Evolutionary conservation across 1,284 basidiomycete genomes (phyloP).

Genomic region (Kwoniella shivajii): DNA sequence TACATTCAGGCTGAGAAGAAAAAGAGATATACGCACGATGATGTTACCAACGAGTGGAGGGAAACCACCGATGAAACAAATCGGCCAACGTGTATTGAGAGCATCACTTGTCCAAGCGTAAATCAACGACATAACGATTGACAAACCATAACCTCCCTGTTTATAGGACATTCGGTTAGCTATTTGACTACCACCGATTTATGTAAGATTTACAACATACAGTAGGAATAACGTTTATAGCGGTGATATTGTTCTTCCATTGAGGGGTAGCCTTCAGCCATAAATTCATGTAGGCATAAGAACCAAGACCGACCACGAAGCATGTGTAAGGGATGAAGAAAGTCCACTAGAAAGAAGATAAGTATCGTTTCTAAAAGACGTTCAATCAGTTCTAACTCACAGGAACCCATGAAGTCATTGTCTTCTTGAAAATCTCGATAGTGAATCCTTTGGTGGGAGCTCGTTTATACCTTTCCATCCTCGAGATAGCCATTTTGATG

Average conservation of each 20-base stretch:
- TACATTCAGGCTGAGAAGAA: not conserved
- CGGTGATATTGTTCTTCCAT: conserved; percentile 10
- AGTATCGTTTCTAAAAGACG: too few species aligned
- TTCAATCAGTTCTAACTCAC: conserved; percentile 4
- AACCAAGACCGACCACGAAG: conserved; percentile 22
- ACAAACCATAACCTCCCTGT: conserved; percentile 26
- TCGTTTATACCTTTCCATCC: conserved; percentile 18
- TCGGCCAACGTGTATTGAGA: conserved; percentile 19
- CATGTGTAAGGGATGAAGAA: conserved; percentile 23
- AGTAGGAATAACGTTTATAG: conserved; percentile 10
- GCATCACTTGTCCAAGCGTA: conserved; percentile 26
- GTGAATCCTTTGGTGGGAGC: conserved; percentile 16
- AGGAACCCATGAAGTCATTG: conserved; percentile 18
- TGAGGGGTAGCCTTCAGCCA: conserved; percentile 21
- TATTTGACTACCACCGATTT: not conserved
- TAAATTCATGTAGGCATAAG: conserved; percentile 26
- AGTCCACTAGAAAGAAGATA: conserved; percentile 7
- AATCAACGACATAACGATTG: conserved; percentile 17
- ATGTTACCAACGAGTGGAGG: conserved; percentile 25
- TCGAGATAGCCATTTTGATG: conserved; percentile 15
- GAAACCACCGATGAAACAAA: conserved; percentile 17
- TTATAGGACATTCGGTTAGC: conserved; percentile 7
- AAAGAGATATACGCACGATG: conserved; percentile 6
- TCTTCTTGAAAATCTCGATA: conserved; percentile 18
- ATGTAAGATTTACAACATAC: not conserved